Conservation (phyloP, 2,329 filamentous ascomycete genomes). For the Tolypocladium ophioglossoides region DNA sequence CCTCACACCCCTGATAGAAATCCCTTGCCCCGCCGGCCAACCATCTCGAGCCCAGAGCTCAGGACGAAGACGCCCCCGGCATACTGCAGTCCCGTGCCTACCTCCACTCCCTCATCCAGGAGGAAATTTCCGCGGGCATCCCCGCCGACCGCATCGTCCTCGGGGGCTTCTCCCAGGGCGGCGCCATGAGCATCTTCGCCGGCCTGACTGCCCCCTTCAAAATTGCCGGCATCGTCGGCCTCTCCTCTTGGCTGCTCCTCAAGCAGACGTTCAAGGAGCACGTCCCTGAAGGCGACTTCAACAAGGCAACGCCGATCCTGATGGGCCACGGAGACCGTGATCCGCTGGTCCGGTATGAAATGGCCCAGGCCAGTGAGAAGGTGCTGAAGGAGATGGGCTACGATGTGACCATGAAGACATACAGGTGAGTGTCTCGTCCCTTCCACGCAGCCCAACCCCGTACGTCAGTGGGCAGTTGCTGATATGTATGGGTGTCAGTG, state of each 20-base stretch:
- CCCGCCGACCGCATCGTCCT: constrained; percentile 71
- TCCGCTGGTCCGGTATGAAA: constrained; percentile 56
- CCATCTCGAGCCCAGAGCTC: constrained; percentile 3
- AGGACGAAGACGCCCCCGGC: constrained; percentile 58
- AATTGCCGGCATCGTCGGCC: constrained; percentile 71
- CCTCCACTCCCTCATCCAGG: constrained; percentile 66
- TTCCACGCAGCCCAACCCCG: not conserved
- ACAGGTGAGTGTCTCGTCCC: constrained; percentile 42
- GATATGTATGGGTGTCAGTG: constrained; percentile 27
- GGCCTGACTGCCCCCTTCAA: constrained; percentile 62
- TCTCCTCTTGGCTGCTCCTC: constrained; percentile 75
- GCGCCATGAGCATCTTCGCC: constrained; percentile 70
- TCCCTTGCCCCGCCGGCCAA: constrained; percentile 20
- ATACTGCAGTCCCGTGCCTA: constrained; percentile 50
- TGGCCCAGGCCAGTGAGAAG: constrained; percentile 58
- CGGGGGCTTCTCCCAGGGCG: constrained; percentile 76
- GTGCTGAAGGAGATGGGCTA: constrained; percentile 59
- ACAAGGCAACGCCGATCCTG: constrained; percentile 69
- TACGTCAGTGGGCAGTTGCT: not conserved
- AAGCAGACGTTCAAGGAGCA: constrained; percentile 29
- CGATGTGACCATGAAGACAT: constrained; percentile 65
- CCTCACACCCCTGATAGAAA: constrained; percentile 13
- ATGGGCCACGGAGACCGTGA: constrained; percentile 83
- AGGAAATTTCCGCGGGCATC: constrained; percentile 71
- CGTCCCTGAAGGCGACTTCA: constrained; percentile 27